Conservation (phyloP, 768 basidiomycete species). For the Xerocomus spinulosus region DNA sequence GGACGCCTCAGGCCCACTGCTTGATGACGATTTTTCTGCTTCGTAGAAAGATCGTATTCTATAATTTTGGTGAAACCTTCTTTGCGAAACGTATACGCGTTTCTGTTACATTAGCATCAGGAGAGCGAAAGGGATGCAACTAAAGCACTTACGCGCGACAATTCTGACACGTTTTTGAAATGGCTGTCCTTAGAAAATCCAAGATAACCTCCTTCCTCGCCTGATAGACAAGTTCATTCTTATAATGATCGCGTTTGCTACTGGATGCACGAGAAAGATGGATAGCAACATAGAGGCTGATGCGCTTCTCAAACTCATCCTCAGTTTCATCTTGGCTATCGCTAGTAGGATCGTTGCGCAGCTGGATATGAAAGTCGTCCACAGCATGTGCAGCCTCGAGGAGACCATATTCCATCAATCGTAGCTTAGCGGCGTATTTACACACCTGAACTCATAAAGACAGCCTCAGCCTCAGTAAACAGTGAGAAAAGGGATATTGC, state of each 20-base stretch:
- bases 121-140: not conserved
- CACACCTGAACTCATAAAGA: conserved; percentile 47
- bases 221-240: conserved; percentile 84
- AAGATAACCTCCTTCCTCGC: conserved; percentile 75
- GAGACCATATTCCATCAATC: conserved; percentile 84
- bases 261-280: conserved; percentile 39
- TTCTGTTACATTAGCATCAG: conserved; percentile 37
- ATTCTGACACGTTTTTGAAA: conserved; percentile 72
- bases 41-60: conserved; percentile 81
- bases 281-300: conserved; percentile 65
- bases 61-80: conserved; percentile 93
- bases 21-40: conserved; percentile 63
- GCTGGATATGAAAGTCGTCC: conserved; percentile 57
- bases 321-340: conserved; percentile 52
- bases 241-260: conserved; percentile 78
- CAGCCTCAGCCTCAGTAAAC: conserved; percentile 7
- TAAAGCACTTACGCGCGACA: conserved; percentile 72
- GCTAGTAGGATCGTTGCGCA: conserved; percentile 31
- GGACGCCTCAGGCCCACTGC: conserved; percentile 60
- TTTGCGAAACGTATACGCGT: conserved; percentile 85
- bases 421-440: conserved; percentile 83
- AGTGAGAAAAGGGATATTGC: conserved; percentile 9
- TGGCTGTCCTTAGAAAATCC: conserved; percentile 71
- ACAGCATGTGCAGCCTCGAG: conserved; percentile 75
- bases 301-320: conserved; percentile 55